Evolutionary conservation across 2,329 filamentous ascomycete genomes (phyloP), one percentile per base, ranked within the genome.

Genomic region (Akanthomyces muscarius): DNA sequence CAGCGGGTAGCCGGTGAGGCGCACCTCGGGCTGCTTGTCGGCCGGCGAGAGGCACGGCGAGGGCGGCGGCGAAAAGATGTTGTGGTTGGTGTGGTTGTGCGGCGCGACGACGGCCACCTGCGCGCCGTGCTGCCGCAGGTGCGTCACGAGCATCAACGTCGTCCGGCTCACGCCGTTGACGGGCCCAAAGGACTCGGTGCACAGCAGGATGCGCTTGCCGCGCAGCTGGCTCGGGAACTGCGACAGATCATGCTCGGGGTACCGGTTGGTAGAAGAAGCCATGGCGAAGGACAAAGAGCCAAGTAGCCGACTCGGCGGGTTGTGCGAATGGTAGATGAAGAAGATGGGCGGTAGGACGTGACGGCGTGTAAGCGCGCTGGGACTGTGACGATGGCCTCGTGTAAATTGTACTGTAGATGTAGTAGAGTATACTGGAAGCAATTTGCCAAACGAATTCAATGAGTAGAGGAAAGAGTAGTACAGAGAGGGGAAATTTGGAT

Each of bases 121-220:
- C 13, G 83, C 86, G 23, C 86, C 87, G 67, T 90, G 77, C n/a
- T 76, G 76, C 62, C 86, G 82, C 23, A 90, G 77, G 67, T 90
- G 88, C 70, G 86, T 84, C 61, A 90, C 85, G 58, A 90, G 80
- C 78, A 86, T 89, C 68, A 87, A 77, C 0, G 88, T 90, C 5
- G 88, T 90, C 65, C 87, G 81, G 69, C 85, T 89, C 52, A 90
- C 88, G n/a, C 88, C 88, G 70, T 90, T 90, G 71, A 90, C 86
- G 0, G 88, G 88, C 3, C 87, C 88, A 63, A 89, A 87, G 0
- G 87, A 90, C 71, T 90, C 88, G 16, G 87, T 90, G 65, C 87
- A 88, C 8, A 90, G 80, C 8, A 90, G 75, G 65, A 90, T 80
- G 65, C 82, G 83, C 72, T 86, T 87, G 11, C 84, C 85, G 44